Evolutionary conservation across 345 rosid species (phyloP), one percentile per base, ranked within the genome.

Genomic region (Sonneratia alba): DNA sequence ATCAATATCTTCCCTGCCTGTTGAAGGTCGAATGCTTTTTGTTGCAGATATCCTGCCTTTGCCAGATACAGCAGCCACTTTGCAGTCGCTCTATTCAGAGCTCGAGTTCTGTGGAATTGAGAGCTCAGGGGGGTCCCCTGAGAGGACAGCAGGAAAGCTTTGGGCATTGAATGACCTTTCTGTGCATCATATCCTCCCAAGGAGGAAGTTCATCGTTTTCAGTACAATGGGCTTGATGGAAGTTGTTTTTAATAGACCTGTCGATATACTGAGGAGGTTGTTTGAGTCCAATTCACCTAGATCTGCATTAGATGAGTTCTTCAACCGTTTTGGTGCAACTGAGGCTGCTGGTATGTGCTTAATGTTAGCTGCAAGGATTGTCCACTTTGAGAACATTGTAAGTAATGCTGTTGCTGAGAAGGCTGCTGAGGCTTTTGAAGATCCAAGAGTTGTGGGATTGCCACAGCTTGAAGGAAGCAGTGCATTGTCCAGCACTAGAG

Each of bases 341-440:
- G 99, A 95, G 87, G 98, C 99, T 71, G 99, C 99, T 84, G 91
- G 96, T 40, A 95, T 92, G 99, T 95, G 96, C 78, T 85, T 95
- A 82, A 85, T 95, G 94, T 82, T 95, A 65, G 99, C 98, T 79
- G 86, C 98, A 19, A 88, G 93, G 74, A 79, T 95, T 72, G 88
- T 90, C 83, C 83, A 84, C 78, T 89, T 85, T 85, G 99, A 92
- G 78, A 83, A 81, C 79, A 85, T 86, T 74, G 75, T 89, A 74
- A 90, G 87, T 83, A 89, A 85, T 83, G 80, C 68, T 76, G 84
- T 87, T 76, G 86, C 96, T 32, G 99, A 92, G 73, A 95, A 80
- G 84, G 99, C 99, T 45, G 98, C 98, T 55, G 99, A 95, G 80
- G 88, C 91, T 77, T 95, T 85, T 79, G 99, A 92, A 81, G 99